Base-by-base conservation (phyloP, 805 yeast species). In the Teunomyces tritomae region DNA sequence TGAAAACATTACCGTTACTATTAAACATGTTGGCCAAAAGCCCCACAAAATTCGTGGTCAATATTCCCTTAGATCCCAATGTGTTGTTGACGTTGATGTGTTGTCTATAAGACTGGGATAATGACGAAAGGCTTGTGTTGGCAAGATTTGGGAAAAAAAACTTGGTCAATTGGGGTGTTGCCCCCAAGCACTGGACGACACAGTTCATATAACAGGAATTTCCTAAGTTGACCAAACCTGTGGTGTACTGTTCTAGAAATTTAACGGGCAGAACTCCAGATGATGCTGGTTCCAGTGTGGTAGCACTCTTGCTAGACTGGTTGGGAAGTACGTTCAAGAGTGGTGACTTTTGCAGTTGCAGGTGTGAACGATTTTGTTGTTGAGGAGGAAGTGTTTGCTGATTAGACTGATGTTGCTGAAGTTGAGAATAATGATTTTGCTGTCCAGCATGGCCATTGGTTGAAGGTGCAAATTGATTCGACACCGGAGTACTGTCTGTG, bases 121-220 rank as follows among this genome's bases (percentile, higher is more conserved):
- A 11, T 3, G 57, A 46, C 7, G 52, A 76, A 67, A 51, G 42
- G 1, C 59, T 51, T 8, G 55, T 48, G 0, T 70, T 67, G 5
- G 43, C 17, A 2, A 47, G 9, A 26, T 35, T 44, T 9, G 58
- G 56, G 39, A 84, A 68, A 57, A 91, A 87, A 47, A 86, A 80
- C 40, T 70, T 73, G 2, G 84, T 75, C 26, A 91, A 67, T 49
- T 81, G 83, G 1, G 82, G 81, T 0, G 92, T 83, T 0, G 92
- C 91, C 3, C 84, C 75, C 30, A 92, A 63, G 63, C 97, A 89
- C 67, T 91, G 98, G n/a, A 91, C 65, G 3, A 87, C 76, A 55
- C 96, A 86, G 66, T 91, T 91, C 90, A 91, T 86, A 65, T 91
- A 91, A 64, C 97, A 91, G 0, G 96, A 87, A 58, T 92, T 92